Percentiles rank a stretch among this genome's conserved stretches.
Conservation (phyloP, 148 eudicot species). For the Agrostemma githago region DNA sequence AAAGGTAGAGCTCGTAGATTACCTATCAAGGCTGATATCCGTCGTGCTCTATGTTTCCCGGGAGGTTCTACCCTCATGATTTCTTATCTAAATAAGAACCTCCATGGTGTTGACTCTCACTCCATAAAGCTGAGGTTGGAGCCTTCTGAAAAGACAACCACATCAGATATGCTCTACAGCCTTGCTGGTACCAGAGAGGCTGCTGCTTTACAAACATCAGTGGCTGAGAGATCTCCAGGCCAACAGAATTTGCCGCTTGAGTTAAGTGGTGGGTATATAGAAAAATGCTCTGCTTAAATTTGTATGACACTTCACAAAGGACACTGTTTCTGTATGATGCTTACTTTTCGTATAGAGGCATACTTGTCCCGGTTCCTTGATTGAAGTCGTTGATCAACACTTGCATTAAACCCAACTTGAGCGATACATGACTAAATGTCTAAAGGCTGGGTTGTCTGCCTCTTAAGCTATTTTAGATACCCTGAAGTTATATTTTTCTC, state of each 20-base stretch:
- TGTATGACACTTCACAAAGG: too few relatives aligned
- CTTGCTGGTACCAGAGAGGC: constrained; percentile 25
- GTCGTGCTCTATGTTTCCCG: constrained; percentile 82
- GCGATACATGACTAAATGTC: not conserved
- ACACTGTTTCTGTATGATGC: too few relatives aligned
- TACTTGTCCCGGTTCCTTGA: not conserved
- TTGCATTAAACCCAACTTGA: not conserved
- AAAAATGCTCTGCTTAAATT: not conserved
- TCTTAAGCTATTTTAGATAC: not conserved
- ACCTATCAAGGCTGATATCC: constrained; percentile 67
- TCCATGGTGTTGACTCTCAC: constrained; percentile 22
- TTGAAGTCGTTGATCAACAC: not conserved
- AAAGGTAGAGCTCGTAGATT: constrained; percentile 75
- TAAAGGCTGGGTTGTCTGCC: not conserved
- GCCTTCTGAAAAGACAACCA: constrained; percentile 24
- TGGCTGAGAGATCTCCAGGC: constrained; percentile 22
- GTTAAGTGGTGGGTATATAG: constrained; percentile 27
- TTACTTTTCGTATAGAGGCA: not conserved
- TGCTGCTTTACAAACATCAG: constrained; percentile 18
- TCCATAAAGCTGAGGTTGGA: constrained; percentile 24
- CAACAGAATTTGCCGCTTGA: constrained; percentile 28
- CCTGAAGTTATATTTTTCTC: not conserved
- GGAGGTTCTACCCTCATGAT: constrained; percentile 86
- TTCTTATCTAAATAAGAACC: constrained; percentile 47
- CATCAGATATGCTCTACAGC: constrained; percentile 29